Percentiles rank a stretch among this genome's conserved stretches.
Conservation (phyloP, 495 filamentous ascomycete species). For the Aspergillus homomorphus region DNA sequence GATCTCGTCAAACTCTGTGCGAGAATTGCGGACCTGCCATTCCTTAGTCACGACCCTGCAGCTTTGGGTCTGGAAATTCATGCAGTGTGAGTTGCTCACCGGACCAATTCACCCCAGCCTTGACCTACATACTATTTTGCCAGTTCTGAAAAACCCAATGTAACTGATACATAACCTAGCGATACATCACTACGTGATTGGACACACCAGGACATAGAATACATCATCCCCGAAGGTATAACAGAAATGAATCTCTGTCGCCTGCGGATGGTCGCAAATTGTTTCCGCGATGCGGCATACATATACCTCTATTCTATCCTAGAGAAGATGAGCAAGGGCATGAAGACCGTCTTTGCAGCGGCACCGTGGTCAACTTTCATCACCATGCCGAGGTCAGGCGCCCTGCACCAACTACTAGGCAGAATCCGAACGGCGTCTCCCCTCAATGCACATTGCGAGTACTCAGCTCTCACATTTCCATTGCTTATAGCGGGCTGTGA, state of each 20-base stretch:
- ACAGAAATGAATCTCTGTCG: conserved; percentile 30
- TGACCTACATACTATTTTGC: neutral
- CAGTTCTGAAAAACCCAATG: neutral
- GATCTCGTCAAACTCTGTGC: conserved; percentile 42
- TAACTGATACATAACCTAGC: conserved; percentile 17
- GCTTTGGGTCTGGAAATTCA: conserved; percentile 30
- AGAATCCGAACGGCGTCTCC: conserved; percentile 26
- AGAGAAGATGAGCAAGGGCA: conserved; percentile 27
- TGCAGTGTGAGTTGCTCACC: conserved; percentile 28
- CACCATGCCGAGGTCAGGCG: conserved; percentile 29
- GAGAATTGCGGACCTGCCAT: conserved; percentile 36
- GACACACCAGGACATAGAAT: conserved; percentile 30
- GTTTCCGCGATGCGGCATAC: conserved; percentile 43
- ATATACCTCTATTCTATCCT: conserved; percentile 44
- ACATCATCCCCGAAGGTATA: conserved; percentile 36
- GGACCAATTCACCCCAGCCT: neutral
- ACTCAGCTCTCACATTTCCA: conserved; percentile 44
- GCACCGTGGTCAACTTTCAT: conserved; percentile 17
- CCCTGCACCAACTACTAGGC: conserved; percentile 29
- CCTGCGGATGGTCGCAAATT: conserved; percentile 44
- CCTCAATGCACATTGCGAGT: conserved; percentile 41
- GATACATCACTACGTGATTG: conserved; percentile 37
- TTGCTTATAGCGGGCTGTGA: conserved; percentile 43
- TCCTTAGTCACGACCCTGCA: conserved; percentile 22
- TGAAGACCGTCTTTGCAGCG: neutral